phyloP scores from a whole-genome alignment of 2,329 filamentous ascomycete species.

The Akanthomyces dipterigenus region DNA sequence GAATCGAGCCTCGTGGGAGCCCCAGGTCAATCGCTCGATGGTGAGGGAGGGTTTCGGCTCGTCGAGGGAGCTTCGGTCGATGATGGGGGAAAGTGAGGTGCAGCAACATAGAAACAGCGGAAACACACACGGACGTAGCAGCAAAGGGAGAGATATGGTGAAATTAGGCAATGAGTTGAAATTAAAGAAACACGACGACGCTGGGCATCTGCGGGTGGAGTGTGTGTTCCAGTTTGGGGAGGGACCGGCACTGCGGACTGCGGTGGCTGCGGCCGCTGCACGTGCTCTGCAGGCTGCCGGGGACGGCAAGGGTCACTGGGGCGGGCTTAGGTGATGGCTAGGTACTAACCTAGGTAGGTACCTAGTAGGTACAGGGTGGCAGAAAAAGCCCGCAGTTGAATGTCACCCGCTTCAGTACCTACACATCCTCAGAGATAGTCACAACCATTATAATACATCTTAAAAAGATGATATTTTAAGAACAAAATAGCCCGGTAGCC shows the following conservation, averaged over 20 bases:
- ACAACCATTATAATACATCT: too few relatives aligned
- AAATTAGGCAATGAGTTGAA: neutral
- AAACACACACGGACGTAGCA: neutral
- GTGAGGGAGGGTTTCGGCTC: neutral
- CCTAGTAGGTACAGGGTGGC: too few relatives aligned
- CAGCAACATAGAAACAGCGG: neutral
- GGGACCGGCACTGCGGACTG: neutral
- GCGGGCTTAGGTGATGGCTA: neutral
- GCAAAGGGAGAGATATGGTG: neutral
- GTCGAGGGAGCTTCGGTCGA: neutral
- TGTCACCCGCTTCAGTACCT: too few relatives aligned
- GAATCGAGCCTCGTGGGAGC: too few relatives aligned
- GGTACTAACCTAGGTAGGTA: too few relatives aligned
- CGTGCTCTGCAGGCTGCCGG: neutral
- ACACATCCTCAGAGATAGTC: too few relatives aligned
- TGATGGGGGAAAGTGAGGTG: neutral
- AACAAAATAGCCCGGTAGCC: too few relatives aligned
- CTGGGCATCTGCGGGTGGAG: neutral
- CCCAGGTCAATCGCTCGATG: neutral
- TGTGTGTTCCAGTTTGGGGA: neutral
- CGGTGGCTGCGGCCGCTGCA: neutral
- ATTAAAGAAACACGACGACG: constrained; percentile 1
- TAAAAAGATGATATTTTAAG: too few relatives aligned
- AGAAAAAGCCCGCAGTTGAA: too few relatives aligned
- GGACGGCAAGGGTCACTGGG: neutral